These are phyloP conservation scores for Saccharomycodes ludwigii DNA, from an alignment of 805 yeast species.

Conservation along the genomic window DNA sequence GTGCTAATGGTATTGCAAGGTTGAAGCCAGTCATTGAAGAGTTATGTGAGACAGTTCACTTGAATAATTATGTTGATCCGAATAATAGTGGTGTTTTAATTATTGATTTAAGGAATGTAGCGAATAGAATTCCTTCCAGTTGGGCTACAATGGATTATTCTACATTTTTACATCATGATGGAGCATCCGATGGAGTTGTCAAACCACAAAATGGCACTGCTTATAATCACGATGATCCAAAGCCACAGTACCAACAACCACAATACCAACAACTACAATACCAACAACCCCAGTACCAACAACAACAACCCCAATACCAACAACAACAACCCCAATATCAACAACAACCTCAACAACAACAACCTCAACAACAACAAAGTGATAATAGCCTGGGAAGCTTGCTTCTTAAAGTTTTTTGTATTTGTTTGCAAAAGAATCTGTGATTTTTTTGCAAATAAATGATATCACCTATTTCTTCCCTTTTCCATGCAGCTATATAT, in stretches of 20 bases:
- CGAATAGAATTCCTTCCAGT: slow-evolving; percentile 25
- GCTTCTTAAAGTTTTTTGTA: slow-evolving; percentile 23
- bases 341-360: slow-evolving; percentile 15
- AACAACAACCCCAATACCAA: slow-evolving; percentile 17
- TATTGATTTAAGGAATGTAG: slow-evolving; percentile 44
- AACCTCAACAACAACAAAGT: slow-evolving; percentile 17
- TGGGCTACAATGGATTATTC: slow-evolving; percentile 18
- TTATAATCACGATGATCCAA: slow-evolving; percentile 10
- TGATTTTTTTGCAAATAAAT: slow-evolving; percentile 4
- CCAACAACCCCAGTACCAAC: slow-evolving; percentile 14
- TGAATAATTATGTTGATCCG: slow-evolving; percentile 49
- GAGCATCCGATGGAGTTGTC: slow-evolving; percentile 8
- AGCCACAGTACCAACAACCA: slow-evolving; percentile 16
- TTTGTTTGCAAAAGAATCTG: slow-evolving; percentile 21
- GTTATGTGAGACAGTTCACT: slow-evolving; percentile 53
- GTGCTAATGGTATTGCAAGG: slow-evolving; percentile 71
- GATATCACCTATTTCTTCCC: no score
- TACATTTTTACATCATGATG: slow-evolving; percentile 2
- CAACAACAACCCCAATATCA: slow-evolving; percentile 22
- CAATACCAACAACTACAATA: slow-evolving; percentile 23
- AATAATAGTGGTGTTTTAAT: slow-evolving; percentile 74
- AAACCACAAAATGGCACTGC: slow-evolving; percentile 10
- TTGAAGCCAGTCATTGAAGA: slow-evolving; percentile 81
- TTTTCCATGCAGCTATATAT: no score
- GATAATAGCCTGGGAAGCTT: slow-evolving; percentile 12